These are phyloP conservation scores for Salix purpurea DNA, from an alignment of 345 rosid species.

Conservation along the genomic window DNA sequence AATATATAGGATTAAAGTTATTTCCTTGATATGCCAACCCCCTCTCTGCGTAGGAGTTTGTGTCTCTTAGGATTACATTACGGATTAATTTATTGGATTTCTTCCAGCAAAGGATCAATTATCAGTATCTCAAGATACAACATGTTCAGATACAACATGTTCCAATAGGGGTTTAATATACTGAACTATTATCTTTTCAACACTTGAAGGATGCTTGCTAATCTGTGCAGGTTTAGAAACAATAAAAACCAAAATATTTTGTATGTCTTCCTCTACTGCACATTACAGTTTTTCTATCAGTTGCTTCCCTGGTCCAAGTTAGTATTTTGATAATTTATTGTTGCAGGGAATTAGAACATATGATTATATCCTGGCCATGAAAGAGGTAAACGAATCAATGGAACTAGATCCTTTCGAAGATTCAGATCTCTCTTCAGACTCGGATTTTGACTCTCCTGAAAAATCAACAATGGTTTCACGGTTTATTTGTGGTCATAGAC, in stretches of 20 bases:
- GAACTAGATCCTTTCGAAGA: conserved; percentile 69
- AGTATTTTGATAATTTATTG: conserved; percentile 1
- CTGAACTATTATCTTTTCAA: not conserved
- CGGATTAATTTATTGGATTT: not conserved
- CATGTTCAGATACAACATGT: not conserved
- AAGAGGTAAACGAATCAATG: conserved; percentile 66
- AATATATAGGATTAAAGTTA: not conserved
- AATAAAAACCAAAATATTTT: not conserved
- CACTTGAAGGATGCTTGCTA: not conserved
- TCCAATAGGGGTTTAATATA: not conserved
- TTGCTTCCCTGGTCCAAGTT: not conserved
- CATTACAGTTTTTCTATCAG: not conserved
- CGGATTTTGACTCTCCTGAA: conserved; percentile 78
- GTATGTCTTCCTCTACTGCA: not conserved
- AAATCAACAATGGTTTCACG: conserved; percentile 56
- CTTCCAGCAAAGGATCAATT: not conserved
- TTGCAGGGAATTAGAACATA: conserved; percentile 93
- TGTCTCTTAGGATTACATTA: not conserved
- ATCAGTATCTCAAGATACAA: not conserved
- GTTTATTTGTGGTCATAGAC: conserved; percentile 49
- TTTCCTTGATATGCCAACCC: not conserved
- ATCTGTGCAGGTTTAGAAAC: not conserved
- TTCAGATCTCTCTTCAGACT: conserved; percentile 72
- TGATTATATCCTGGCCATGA: conserved; percentile 91
- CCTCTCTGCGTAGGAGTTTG: not conserved